Conservation (phyloP, 768 basidiomycete genomes). For the Postia placenta region DNA sequence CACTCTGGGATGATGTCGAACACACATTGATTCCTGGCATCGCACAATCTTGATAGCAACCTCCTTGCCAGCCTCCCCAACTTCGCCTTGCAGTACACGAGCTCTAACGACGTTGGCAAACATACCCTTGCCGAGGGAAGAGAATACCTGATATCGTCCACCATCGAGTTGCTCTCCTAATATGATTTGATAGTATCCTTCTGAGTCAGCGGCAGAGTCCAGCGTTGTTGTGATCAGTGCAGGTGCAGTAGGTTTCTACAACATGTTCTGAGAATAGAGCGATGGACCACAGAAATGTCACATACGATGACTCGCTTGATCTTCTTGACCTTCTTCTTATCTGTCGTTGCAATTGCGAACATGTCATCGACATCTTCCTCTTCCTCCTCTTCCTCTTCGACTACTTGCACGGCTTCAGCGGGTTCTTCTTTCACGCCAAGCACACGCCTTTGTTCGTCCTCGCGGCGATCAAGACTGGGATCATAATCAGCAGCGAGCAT, state of each 20-base stretch:
- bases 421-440: slow-evolving; percentile 35
- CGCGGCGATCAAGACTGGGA: slow-evolving; percentile 72
- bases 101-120: slow-evolving; percentile 96
- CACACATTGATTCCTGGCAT: slow-evolving; percentile 94
- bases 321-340: slow-evolving; percentile 54
- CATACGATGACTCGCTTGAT: slow-evolving; percentile 47
- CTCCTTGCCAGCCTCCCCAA: slow-evolving; percentile 54
- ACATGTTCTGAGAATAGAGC: not conserved
- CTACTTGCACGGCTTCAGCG: slow-evolving; percentile 38
- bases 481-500: slow-evolving; percentile 94
- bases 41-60: slow-evolving; percentile 98
- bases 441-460: slow-evolving; percentile 73
- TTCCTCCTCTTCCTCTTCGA: slow-evolving; percentile 53
- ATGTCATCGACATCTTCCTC: slow-evolving; percentile 93
- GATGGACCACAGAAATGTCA: slow-evolving; percentile 6
- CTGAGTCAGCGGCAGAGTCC: slow-evolving; percentile 88
- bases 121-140: slow-evolving; percentile 97
- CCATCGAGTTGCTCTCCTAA: slow-evolving; percentile 92
- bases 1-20: no score
- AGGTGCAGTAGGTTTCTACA: slow-evolving; percentile 47
- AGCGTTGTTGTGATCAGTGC: slow-evolving; percentile 70
- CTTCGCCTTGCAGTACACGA: slow-evolving; percentile 63
- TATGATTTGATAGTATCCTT: slow-evolving; percentile 93
- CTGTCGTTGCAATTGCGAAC: slow-evolving; percentile 63
- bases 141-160: slow-evolving; percentile 91